These are phyloP conservation scores for Cupressus sempervirens DNA, from an alignment of 75 land plant species.

Conservation along the genomic window DNA sequence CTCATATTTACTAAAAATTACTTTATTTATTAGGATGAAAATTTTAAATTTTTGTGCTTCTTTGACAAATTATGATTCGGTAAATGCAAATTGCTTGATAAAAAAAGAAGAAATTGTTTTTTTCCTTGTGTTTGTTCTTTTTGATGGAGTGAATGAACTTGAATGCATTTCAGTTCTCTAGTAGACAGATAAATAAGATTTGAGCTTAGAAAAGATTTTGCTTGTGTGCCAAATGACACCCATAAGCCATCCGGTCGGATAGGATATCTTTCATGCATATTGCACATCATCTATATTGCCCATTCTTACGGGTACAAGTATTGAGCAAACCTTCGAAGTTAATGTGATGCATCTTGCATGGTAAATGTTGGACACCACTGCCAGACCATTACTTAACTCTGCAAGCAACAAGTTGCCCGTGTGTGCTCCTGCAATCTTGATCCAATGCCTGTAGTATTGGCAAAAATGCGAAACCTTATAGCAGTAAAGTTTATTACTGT, in stretches of 20 bases:
- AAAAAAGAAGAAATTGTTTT: neutral
- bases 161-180: neutral
- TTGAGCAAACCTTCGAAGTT: neutral
- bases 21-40: neutral
- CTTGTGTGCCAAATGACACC: neutral
- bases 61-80: neutral
- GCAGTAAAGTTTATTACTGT: neutral
- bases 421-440: neutral
- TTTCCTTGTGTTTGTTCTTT: neutral
- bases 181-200: neutral
- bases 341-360: neutral
- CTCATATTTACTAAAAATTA: neutral
- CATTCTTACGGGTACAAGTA: neutral
- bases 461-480: neutral
- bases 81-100: neutral
- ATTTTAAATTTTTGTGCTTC: neutral
- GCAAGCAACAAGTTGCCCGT: neutral
- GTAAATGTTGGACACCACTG: neutral
- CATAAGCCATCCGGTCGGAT: neutral
- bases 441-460: neutral
- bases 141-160: neutral
- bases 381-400: neutral
- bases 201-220: neutral
- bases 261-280: neutral
- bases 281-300: neutral